phyloP scores from a whole-genome alignment of 768 basidiomycete species.

The Tylopilus sp. region DNA sequence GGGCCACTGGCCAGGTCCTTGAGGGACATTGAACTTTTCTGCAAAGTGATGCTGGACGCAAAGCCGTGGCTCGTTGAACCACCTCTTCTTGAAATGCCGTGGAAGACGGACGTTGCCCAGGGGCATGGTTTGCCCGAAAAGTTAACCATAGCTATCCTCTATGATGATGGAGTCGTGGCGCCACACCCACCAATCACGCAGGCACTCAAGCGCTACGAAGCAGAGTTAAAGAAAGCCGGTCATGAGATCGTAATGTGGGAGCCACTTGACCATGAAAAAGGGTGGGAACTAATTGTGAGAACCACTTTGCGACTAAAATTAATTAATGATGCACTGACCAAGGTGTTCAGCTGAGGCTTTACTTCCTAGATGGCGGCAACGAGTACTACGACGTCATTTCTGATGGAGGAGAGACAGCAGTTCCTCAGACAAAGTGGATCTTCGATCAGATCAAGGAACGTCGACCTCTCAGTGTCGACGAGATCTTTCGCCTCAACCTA shows the following conservation, averaged over 20 bases:
- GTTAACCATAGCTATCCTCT: constrained; percentile 44
- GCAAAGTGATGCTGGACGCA: constrained; percentile 42
- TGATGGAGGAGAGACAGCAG: constrained; percentile 32
- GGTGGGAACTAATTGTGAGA: constrained; percentile 47
- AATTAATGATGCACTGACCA: constrained; percentile 14
- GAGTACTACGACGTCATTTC: constrained; percentile 41
- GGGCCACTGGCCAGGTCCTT: constrained; percentile 48
- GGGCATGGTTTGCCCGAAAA: constrained; percentile 38
- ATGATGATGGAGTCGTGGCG: constrained; percentile 48
- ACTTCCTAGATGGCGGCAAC: constrained; percentile 46
- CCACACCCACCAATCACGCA: constrained; percentile 47
- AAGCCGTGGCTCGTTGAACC: constrained; percentile 47
- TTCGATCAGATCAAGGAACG: constrained; percentile 38
- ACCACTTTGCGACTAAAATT: not conserved
- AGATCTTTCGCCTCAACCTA: constrained; percentile 44
- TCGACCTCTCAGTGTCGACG: constrained; percentile 36
- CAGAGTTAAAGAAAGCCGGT: constrained; percentile 41
- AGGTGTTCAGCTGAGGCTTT: constrained; percentile 37
- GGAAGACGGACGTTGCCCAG: constrained; percentile 39
- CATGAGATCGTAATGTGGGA: constrained; percentile 51
- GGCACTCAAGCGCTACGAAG: constrained; percentile 38
- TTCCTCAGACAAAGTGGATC: constrained; percentile 45
- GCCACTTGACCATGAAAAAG: constrained; percentile 41
- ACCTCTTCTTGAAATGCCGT: constrained; percentile 47
- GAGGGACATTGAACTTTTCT: constrained; percentile 48